Base-by-base conservation (phyloP, 441 rosid species). In the Erodium trifolium region DNA sequence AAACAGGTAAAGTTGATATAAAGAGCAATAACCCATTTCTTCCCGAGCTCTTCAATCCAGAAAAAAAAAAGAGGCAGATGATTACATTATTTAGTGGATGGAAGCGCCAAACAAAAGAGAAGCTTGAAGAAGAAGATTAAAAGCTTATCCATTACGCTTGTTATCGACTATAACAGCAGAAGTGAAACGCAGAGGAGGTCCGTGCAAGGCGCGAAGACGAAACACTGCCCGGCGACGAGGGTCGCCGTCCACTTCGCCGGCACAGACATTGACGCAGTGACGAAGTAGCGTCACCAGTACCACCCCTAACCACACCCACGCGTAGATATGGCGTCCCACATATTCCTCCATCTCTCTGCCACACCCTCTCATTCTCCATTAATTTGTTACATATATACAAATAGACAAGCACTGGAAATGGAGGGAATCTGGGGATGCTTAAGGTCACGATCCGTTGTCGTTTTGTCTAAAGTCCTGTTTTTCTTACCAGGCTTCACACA, bases 121-220 rank as follows among this genome's bases (percentile, higher is more conserved):
- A 29, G 57, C 49, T 2, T 23, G 27, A 0, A 0, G 27, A 23
- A 23, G 27, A 23, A 23, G 27, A 23, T 0, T 23, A 68, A 23
- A 11, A 23, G 67, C 65, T 62, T 49, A 43, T 17, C 27, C 67
- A 35, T 45, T 5, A 8, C 43, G 12, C 65, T 31, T 14, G 0
- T 11, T 13, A 11, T 23, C 27, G 27, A 23, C 27, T 23, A 23
- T 23, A 23, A 23, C 27, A 23, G 27, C 1, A 2, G 2, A 0
- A 23, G 12, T 2, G 11, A 55, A 53, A 39, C 43, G 35, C 5
- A 67, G 65, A 19, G 4, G 14, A 14, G 34, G 69, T 34, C 64
- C 63, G 10, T 75, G 78, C 68, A 70, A n/a, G 7, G 68, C 68
- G 14, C 74, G 77, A 4, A 73, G 77, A 41, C 69, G 78, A n/a